phyloP scores from a whole-genome alignment of 441 rosid genomes.

The Arabidopsis hybrid region DNA sequence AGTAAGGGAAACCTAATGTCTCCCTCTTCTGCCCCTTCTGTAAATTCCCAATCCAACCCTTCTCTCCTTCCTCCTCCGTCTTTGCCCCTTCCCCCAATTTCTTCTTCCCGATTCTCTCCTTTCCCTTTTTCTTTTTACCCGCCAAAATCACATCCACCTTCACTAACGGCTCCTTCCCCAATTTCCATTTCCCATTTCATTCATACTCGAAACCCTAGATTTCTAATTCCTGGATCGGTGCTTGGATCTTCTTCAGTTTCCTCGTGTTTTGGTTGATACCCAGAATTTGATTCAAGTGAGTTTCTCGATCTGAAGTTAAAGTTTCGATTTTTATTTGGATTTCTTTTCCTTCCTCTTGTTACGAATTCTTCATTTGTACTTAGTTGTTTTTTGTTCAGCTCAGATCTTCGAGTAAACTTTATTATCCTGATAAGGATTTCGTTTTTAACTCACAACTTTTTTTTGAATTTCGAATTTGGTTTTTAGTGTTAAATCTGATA shows the following conservation, averaged over 20 bases:
- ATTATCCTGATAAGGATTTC: background rate
- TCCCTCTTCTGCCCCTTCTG: slow-evolving; percentile 62
- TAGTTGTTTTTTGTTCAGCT: background rate
- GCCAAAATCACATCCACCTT: slow-evolving; percentile 39
- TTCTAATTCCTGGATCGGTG: slow-evolving; percentile 3
- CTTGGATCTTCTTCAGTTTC: background rate
- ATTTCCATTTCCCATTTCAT: slow-evolving; percentile 13
- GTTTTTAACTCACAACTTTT: background rate
- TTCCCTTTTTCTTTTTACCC: slow-evolving; percentile 44
- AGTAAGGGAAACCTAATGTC: slow-evolving; percentile 40
- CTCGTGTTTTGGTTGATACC: too few relatives aligned
- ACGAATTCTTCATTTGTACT: background rate
- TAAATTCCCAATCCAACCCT: slow-evolving; percentile 68
- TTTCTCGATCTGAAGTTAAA: background rate
- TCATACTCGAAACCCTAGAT: slow-evolving; percentile 39
- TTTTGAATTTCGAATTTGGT: background rate
- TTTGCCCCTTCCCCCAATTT: slow-evolving; percentile 18
- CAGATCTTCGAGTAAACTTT: slow-evolving; percentile 4
- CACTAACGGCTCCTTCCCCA: slow-evolving; percentile 49
- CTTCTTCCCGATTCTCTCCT: slow-evolving; percentile 10
- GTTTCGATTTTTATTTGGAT: slow-evolving; percentile 13
- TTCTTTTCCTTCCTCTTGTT: background rate
- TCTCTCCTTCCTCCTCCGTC: slow-evolving; percentile 41
- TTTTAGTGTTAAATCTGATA: background rate
- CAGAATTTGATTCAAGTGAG: slow-evolving; percentile 23